Evolutionary conservation across 495 filamentous ascomycete species (phyloP).

Genomic region (Apodospora peruviana): DNA sequence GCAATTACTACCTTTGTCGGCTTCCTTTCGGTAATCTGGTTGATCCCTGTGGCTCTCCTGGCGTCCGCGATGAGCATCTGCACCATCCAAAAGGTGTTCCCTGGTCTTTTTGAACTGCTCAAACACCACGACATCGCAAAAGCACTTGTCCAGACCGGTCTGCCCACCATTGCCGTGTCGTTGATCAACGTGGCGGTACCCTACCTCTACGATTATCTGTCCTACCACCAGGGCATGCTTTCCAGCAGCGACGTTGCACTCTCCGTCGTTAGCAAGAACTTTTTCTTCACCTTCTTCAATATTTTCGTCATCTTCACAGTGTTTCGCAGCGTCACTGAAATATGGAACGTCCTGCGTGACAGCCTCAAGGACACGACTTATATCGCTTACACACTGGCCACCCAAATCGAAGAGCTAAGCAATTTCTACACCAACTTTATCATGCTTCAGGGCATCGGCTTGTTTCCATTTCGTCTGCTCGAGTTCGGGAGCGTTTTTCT

Average conservation of each 20-base stretch:
- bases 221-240: constrained; percentile 86
- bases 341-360: constrained; percentile 65
- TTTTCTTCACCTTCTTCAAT: constrained; percentile 99
- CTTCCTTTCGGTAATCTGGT: constrained; percentile 83
- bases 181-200: constrained; percentile 84
- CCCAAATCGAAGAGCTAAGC: constrained; percentile 63
- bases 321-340: constrained; percentile 72
- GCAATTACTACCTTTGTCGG: constrained; percentile 73
- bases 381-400: constrained; percentile 70
- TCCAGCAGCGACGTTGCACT: constrained; percentile 93
- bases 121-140: constrained; percentile 58
- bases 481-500: constrained; percentile 81
- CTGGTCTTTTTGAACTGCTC: constrained; percentile 63
- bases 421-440: constrained; percentile 94
- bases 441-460: constrained; percentile 82
- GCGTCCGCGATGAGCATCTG: constrained; percentile 72
- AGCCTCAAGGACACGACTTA: constrained; percentile 70
- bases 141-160: constrained; percentile 77
- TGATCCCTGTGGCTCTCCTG: constrained; percentile 73
- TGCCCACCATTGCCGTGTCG: constrained; percentile 79
- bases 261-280: constrained; percentile 95
- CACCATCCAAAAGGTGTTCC: constrained; percentile 67
- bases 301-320: constrained; percentile 93
- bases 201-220: constrained; percentile 91
- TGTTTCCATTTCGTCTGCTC: constrained; percentile 89